Conservation (phyloP, 495 filamentous ascomycete species). For the Letharia columbiana region DNA sequence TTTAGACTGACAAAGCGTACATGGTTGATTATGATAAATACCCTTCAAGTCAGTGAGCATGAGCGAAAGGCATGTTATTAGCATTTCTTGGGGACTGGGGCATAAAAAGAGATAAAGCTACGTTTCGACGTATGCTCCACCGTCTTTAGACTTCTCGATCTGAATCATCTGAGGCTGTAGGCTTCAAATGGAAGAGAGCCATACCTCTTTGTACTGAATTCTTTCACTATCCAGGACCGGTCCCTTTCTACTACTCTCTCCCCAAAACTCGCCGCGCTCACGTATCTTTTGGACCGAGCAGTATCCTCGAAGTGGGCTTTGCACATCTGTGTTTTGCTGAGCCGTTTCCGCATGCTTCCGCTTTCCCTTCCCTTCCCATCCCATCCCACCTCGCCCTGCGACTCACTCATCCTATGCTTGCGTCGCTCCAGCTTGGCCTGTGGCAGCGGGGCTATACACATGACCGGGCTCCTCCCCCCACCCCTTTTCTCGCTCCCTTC, state of each 20-base stretch:
- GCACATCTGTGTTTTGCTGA: neutral
- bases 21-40: slow-evolving; percentile 1
- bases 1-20: slow-evolving; percentile 1
- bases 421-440: neutral
- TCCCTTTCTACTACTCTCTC: neutral
- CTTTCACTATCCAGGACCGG: neutral
- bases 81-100: slow-evolving; percentile 3
- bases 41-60: slow-evolving; percentile 4
- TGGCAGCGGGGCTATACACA: neutral
- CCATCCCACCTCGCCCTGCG: neutral
- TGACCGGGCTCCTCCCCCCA: neutral
- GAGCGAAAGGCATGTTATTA: slow-evolving; percentile 10
- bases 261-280: neutral
- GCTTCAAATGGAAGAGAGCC: neutral
- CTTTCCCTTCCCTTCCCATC: neutral
- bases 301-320: neutral
- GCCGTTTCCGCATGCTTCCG: neutral
- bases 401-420: neutral
- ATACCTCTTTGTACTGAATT: neutral
- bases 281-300: neutral
- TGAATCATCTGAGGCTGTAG: neutral
- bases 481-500: neutral
- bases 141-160: neutral
- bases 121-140: neutral
- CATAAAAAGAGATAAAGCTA: slow-evolving; percentile 2